phyloP scores from a whole-genome alignment of 1,139 yeast species.

The Protomyces macrosporus region DNA sequence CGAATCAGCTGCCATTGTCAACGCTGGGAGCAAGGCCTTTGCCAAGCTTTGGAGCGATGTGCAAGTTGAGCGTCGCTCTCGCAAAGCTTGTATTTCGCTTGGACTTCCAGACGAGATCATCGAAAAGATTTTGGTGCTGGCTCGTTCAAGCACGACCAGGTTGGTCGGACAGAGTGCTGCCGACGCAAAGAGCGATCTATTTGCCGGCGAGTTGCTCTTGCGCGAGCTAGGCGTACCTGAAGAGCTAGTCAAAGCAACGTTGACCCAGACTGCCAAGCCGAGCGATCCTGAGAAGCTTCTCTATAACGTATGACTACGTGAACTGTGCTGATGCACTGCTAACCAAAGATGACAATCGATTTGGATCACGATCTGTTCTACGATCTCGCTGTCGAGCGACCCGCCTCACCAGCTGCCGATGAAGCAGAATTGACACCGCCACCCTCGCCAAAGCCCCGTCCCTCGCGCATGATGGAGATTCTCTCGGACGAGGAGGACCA shows the following conservation, averaged over 20 bases:
- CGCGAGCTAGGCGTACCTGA: conserved; percentile 14
- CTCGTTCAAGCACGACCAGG: neutral
- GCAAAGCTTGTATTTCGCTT: conserved; percentile 7
- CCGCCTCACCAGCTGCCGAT: neutral
- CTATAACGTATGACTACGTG: neutral
- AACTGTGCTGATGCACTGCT: neutral
- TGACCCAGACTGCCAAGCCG: neutral
- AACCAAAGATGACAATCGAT: neutral
- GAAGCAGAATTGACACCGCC: neutral
- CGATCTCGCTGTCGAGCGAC: neutral
- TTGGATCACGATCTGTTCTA: neutral
- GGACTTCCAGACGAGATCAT: conserved; percentile 4
- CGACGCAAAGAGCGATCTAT: neutral
- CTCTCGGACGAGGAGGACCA: conserved; percentile 23
- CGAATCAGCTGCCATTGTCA: conserved; percentile 1
- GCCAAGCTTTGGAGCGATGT: neutral
- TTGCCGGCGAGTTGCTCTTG: conserved; percentile 2
- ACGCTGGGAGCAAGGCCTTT: conserved; percentile 9
- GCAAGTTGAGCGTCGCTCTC: conserved; percentile 15
- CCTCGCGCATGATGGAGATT: conserved; percentile 8
- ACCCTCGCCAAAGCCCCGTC: neutral
- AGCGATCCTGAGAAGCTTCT: conserved; percentile 8
- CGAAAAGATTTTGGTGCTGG: neutral
- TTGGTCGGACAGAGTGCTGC: neutral
- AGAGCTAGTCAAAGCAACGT: neutral